These are phyloP conservation scores for Fusarium kyushuense DNA, from an alignment of 2,329 filamentous ascomycete species.

Conservation along the genomic window DNA sequence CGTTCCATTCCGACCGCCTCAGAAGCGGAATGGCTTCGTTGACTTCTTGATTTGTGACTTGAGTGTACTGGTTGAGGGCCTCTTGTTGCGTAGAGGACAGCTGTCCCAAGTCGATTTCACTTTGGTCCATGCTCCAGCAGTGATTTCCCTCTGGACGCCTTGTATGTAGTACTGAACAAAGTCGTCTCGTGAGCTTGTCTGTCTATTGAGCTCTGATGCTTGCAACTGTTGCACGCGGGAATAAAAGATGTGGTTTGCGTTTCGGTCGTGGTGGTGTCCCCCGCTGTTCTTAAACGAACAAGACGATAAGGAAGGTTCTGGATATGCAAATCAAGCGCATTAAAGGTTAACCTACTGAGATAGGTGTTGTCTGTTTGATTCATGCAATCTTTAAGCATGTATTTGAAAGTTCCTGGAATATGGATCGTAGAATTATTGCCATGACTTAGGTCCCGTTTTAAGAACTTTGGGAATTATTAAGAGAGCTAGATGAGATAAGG, in stretches of 20 bases:
- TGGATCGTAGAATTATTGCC: not conserved
- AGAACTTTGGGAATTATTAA: constrained; percentile 10
- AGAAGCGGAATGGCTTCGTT: constrained; percentile 83
- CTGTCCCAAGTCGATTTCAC: constrained; percentile 68
- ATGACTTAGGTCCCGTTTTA: constrained; percentile 3
- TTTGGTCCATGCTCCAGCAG: constrained; percentile 51
- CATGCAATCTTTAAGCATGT: not conserved
- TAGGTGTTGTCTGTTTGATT: not conserved
- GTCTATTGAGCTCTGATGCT: not conserved
- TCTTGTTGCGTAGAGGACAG: constrained; percentile 84
- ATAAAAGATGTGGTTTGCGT: constrained; percentile 1
- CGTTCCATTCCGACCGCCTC: constrained; percentile 93
- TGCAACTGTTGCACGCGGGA: not conserved
- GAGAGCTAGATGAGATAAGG: constrained; percentile 23
- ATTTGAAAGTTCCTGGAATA: not conserved
- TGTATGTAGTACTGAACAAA: not conserved
- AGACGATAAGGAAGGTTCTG: constrained; percentile 1
- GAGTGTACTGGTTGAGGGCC: constrained; percentile 87
- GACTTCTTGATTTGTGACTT: constrained; percentile 86
- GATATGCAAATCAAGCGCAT: not conserved
- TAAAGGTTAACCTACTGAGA: not conserved
- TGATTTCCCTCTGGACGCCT: constrained; percentile 2
- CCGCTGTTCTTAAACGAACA: constrained; percentile 18
- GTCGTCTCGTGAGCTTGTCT: not conserved
- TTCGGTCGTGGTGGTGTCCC: constrained; percentile 30